phyloP scores from a whole-genome alignment of 768 basidiomycete species.

The Collybia nuda region DNA sequence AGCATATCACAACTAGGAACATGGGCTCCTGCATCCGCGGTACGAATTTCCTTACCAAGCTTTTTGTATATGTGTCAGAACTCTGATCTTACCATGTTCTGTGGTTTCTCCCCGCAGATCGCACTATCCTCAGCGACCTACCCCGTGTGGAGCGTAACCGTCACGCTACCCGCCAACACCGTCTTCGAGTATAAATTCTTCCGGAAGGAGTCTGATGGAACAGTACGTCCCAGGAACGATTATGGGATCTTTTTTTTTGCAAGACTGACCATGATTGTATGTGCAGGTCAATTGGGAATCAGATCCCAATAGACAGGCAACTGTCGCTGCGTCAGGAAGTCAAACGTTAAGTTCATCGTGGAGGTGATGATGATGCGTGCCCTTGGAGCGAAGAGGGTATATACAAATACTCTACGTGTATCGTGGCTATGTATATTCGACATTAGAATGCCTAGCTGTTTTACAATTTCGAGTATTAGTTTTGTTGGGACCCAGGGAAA shows the following conservation, averaged over 20 bases:
- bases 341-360: conserved; percentile 43
- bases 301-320: conserved; percentile 54
- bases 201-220: conserved; percentile 50
- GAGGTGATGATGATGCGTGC: conserved; percentile 31
- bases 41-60: conserved; percentile 21
- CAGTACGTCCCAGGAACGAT: conserved; percentile 33
- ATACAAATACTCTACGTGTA: too few relatives aligned
- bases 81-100: not conserved
- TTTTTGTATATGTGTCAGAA: not conserved
- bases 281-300: conserved; percentile 59
- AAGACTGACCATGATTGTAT: not conserved
- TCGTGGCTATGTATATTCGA: too few relatives aligned
- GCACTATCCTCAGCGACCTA: conserved; percentile 51
- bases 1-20: conserved; percentile 53
- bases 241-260: too few relatives aligned
- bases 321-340: conserved; percentile 36
- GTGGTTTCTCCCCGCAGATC: conserved; percentile 31
- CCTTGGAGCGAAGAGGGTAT: too few relatives aligned
- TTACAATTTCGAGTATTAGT: too few relatives aligned
- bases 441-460: too few relatives aligned
- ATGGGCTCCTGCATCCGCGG: conserved; percentile 49
- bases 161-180: conserved; percentile 48
- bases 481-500: too few relatives aligned
- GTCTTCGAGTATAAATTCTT: conserved; percentile 63
- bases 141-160: conserved; percentile 53